Evolutionary conservation across 1,139 yeast species (phyloP).

Genomic region (Lodderomyces metapsilosis): DNA sequence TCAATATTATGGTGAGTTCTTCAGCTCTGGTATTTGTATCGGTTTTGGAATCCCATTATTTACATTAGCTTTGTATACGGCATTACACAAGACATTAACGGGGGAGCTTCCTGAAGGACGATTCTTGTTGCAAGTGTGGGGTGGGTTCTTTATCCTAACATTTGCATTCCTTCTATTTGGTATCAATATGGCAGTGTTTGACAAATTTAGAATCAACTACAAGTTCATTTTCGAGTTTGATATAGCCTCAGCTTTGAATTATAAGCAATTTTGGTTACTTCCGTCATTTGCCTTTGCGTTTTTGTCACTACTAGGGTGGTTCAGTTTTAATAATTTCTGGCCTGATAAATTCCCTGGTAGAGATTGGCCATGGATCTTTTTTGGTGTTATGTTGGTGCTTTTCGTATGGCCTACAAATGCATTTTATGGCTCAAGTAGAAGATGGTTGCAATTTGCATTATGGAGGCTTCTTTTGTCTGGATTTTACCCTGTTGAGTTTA

Average conservation of each 20-base stretch:
- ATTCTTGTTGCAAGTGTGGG: conserved; percentile 83
- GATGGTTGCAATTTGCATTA: conserved; percentile 72
- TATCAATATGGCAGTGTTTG: conserved; percentile 72
- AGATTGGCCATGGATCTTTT: conserved; percentile 79
- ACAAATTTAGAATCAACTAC: conserved; percentile 74
- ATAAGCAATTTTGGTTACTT: conserved; percentile 59
- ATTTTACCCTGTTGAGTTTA: conserved; percentile 88
- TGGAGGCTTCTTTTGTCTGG: conserved; percentile 81
- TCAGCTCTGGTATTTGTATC: conserved; percentile 59
- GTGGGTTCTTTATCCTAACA: conserved; percentile 72
- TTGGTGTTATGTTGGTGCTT: conserved; percentile 50
- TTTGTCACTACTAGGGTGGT: conserved; percentile 65
- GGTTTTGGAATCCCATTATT: conserved; percentile 74
- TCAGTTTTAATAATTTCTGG: conserved; percentile 73
- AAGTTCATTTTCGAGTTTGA: conserved; percentile 90
- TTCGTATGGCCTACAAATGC: conserved; percentile 66
- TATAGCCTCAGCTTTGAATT: conserved; percentile 66
- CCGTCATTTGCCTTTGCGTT: conserved; percentile 60
- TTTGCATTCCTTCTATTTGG: conserved; percentile 64
- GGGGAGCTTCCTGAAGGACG: conserved; percentile 50
- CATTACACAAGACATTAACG: conserved; percentile 39
- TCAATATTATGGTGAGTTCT: conserved; percentile 44
- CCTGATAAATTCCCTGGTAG: conserved; percentile 58
- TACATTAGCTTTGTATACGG: conserved; percentile 50
- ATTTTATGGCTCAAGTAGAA: conserved; percentile 54